Conservation (phyloP, 2,329 filamentous ascomycete genomes). For the Xylaria sp. region DNA sequence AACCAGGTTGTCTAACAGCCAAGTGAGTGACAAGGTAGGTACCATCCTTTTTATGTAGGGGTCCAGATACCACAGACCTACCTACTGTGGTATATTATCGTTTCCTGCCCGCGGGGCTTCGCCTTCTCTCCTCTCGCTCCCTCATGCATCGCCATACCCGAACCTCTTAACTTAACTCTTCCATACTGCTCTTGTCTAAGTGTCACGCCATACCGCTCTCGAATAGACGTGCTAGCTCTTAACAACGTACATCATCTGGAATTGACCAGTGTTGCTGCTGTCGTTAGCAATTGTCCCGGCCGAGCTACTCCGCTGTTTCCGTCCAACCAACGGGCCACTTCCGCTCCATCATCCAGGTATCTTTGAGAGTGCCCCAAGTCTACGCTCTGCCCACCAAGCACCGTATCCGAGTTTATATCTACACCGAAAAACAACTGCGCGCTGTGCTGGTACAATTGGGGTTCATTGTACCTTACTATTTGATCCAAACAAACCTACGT, state of each 20-base stretch:
- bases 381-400: slow-evolving; percentile 29
- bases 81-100: slow-evolving; percentile 35
- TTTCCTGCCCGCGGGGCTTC: slow-evolving; percentile 31
- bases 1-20: slow-evolving; percentile 29
- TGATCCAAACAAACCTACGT: slow-evolving; percentile 34
- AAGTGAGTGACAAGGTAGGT: slow-evolving; percentile 35
- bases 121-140: slow-evolving; percentile 16
- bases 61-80: slow-evolving; percentile 26
- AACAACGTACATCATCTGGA: neutral
- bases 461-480: slow-evolving; percentile 31
- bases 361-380: slow-evolving; percentile 16
- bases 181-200: neutral
- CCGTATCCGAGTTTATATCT: slow-evolving; percentile 12
- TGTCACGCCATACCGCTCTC: neutral
- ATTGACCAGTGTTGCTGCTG: slow-evolving; percentile 6
- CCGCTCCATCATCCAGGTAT: slow-evolving; percentile 29
- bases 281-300: slow-evolving; percentile 13
- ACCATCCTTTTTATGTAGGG: slow-evolving; percentile 35
- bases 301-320: slow-evolving; percentile 11
- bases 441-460: slow-evolving; percentile 27
- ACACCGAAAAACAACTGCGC: slow-evolving; percentile 15
- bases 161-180: slow-evolving; percentile 6
- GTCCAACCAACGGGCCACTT: neutral
- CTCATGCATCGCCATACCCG: slow-evolving; percentile 6
- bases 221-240: slow-evolving; percentile 4